Conservation (phyloP, 176 grass and related monocot species). For the Paspalum vaginatum region DNA sequence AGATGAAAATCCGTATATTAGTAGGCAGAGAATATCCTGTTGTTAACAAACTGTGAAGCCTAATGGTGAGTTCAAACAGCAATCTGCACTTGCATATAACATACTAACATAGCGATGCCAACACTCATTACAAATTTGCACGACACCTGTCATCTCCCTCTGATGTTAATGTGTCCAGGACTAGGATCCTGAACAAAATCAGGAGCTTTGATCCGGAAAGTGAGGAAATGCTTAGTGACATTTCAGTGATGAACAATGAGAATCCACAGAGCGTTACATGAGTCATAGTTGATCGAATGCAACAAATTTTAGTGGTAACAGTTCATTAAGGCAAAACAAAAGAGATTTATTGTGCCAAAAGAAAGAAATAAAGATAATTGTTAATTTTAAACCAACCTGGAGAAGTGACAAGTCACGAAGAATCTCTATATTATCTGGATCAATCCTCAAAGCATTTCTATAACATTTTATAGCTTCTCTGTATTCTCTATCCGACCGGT, state of each 20-base stretch:
- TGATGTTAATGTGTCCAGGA: neutral
- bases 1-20: constrained; percentile 36
- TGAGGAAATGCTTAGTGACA: neutral
- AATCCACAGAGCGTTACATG: constrained; percentile 10
- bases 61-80: constrained; percentile 20
- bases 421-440: constrained; percentile 99
- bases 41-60: neutral
- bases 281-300: neutral
- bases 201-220: constrained; percentile 9
- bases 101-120: constrained; percentile 7
- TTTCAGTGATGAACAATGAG: constrained; percentile 32
- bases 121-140: constrained; percentile 9
- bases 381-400: constrained; percentile 64
- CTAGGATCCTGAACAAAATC: constrained; percentile 11
- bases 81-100: neutral
- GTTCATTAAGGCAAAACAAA: constrained; percentile 21
- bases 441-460: constrained; percentile 97
- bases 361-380: constrained; percentile 4
- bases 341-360: constrained; percentile 4
- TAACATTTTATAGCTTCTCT: constrained; percentile 99
- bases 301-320: neutral
- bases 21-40: neutral
- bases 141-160: constrained; percentile 8
- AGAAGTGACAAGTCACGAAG: constrained; percentile 92
- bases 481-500: constrained; percentile 97